phyloP scores from a whole-genome alignment of 2,329 filamentous ascomycete species.

The Phialemonium atrogriseum region DNA sequence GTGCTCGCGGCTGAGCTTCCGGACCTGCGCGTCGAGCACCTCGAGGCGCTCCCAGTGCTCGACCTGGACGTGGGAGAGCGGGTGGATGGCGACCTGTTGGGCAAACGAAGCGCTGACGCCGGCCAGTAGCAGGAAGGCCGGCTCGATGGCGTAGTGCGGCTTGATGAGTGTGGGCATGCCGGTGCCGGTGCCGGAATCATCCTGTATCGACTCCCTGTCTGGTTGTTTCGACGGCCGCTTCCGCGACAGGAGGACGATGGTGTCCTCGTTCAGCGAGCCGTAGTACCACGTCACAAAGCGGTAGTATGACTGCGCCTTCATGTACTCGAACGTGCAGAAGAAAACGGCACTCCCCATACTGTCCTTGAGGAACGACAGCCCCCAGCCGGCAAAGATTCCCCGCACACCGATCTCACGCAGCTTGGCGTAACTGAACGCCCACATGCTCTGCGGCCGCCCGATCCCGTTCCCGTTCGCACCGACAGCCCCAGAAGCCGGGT shows the following conservation, averaged over 20 bases:
- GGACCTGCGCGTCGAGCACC: conserved; percentile 56
- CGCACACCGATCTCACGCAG: conserved; percentile 63
- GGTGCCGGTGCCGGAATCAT: not conserved
- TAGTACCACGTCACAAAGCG: conserved; percentile 65
- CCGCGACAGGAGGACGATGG: conserved; percentile 38
- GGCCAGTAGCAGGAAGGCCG: conserved; percentile 60
- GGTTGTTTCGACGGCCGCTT: conserved; percentile 31
- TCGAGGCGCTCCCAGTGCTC: conserved; percentile 67
- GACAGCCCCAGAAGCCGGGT: conserved; percentile 2
- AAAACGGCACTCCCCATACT: conserved; percentile 61
- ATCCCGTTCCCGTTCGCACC: not conserved
- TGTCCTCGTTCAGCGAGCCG: conserved; percentile 44
- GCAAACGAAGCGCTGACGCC: conserved; percentile 60
- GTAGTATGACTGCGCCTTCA: conserved; percentile 69
- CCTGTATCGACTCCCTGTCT: conserved; percentile 6
- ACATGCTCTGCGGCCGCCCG: conserved; percentile 54
- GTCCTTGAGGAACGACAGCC: conserved; percentile 61
- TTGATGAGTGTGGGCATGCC: conserved; percentile 44
- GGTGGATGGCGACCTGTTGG: conserved; percentile 64
- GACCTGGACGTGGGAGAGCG: conserved; percentile 61
- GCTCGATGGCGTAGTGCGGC: conserved; percentile 69
- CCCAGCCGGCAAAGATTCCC: conserved; percentile 68
- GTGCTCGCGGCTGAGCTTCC: conserved; percentile 27
- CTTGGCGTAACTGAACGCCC: conserved; percentile 60
- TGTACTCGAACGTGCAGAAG: conserved; percentile 67